These are phyloP conservation scores for Macrolepiota fuliginosa DNA, from an alignment of 768 basidiomycete genomes.

Conservation along the genomic window DNA sequence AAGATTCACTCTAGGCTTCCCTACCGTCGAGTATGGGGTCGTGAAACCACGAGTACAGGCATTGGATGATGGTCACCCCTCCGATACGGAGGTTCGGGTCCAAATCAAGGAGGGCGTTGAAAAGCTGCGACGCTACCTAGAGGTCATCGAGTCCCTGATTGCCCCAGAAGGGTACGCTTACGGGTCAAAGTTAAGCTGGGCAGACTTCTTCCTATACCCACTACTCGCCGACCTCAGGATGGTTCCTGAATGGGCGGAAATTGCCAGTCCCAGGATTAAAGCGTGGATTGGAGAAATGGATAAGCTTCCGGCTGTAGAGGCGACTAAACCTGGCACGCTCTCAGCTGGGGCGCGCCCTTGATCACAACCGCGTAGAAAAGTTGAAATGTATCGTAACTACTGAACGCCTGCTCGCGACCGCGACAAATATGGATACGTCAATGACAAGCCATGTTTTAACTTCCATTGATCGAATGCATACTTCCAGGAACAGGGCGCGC, in stretches of 20 bases:
- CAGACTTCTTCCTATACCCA: slow-evolving; percentile 32
- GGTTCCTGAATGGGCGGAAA: slow-evolving; percentile 26
- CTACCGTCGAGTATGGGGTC: slow-evolving; percentile 25
- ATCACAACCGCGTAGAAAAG: background rate
- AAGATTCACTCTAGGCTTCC: slow-evolving; percentile 22
- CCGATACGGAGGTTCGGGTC: slow-evolving; percentile 19
- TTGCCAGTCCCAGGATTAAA: slow-evolving; percentile 16
- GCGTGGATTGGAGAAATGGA: slow-evolving; percentile 27
- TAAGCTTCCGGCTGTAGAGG: slow-evolving; percentile 22
- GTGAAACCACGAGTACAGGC: slow-evolving; percentile 30
- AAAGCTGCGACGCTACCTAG: slow-evolving; percentile 22
- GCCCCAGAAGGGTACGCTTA: slow-evolving; percentile 23
- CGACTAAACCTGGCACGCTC: slow-evolving; percentile 26
- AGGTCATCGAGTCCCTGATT: slow-evolving; percentile 25
- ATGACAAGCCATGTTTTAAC: background rate
- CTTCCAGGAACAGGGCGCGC: background rate
- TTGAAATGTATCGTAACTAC: background rate
- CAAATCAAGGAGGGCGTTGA: slow-evolving; percentile 20
- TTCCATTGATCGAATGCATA: background rate
- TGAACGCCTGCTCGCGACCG: background rate
- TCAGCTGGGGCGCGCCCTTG: slow-evolving; percentile 24
- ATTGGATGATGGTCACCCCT: slow-evolving; percentile 22
- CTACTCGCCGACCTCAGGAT: slow-evolving; percentile 27
- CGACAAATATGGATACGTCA: background rate
- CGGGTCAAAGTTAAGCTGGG: slow-evolving; percentile 27